A percentile compares a stretch with the other conserved stretches of the same genome.
phyloP scores from a whole-genome alignment of 345 rosid genomes.

The Populus tremula region DNA sequence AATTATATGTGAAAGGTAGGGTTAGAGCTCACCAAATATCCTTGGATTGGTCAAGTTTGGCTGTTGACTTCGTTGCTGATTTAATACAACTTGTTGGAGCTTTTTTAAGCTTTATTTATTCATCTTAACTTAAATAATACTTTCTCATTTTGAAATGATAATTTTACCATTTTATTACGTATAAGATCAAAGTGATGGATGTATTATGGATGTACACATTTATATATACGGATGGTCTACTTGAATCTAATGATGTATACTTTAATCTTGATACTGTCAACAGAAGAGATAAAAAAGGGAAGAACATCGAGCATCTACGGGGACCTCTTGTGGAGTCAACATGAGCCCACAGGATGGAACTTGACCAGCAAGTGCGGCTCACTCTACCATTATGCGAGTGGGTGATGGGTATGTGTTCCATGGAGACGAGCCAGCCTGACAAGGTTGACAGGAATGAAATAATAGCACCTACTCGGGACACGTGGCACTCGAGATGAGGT shows the following conservation, averaged over 20 bases:
- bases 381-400: neutral
- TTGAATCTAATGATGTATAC: no score
- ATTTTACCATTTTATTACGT: no score
- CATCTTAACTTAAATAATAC: neutral
- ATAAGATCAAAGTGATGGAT: no score
- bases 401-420: neutral
- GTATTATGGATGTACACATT: no score
- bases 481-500: slow-evolving; percentile 18
- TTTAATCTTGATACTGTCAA: no score
- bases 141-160: no score
- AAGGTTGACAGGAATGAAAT: slow-evolving; percentile 38
- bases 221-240: no score
- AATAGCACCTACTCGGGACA: slow-evolving; percentile 21
- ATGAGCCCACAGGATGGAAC: neutral
- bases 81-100: neutral
- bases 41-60: neutral
- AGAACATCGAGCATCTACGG: no score
- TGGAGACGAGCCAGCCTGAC: slow-evolving; percentile 29
- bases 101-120: neutral
- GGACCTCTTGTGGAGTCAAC: no score
- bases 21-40: neutral
- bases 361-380: neutral
- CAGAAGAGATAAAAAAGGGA: no score
- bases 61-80: neutral
- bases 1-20: slow-evolving; percentile 3